A percentile compares a stretch with the other conserved stretches of the same genome.
Conservation (phyloP, 2,329 filamentous ascomycete genomes). For the Verticillium isaacii region DNA sequence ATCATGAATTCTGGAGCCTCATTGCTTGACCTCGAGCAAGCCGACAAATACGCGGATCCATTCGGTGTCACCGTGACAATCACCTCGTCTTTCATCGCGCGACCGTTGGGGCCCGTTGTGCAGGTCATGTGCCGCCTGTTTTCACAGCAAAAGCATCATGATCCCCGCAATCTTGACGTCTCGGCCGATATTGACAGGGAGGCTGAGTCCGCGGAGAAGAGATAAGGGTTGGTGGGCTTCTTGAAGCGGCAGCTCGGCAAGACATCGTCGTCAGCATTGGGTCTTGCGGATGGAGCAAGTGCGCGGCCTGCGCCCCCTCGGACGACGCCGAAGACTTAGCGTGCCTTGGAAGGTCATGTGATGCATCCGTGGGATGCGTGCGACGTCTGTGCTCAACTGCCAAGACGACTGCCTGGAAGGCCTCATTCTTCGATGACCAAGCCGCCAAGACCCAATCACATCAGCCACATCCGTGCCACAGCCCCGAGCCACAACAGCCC, state of each 20-base stretch:
- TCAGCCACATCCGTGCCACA: conserved; percentile 4
- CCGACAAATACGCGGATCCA: neutral
- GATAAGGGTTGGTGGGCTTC: neutral
- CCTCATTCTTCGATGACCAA: neutral
- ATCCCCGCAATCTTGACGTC: too few species aligned
- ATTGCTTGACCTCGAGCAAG: neutral
- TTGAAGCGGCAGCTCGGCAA: conserved; percentile 8
- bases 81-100: too few species aligned
- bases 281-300: neutral
- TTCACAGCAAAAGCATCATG: neutral
- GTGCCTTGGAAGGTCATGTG: conserved; percentile 3
- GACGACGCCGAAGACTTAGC: conserved; percentile 14
- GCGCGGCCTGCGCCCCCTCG: conserved; percentile 7
- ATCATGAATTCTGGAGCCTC: neutral
- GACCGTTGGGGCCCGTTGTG: neutral
- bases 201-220: neutral
- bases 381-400: neutral
- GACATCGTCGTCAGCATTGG: conserved; percentile 11
- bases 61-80: neutral
- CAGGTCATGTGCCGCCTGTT: neutral
- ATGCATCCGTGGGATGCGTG: neutral
- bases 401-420: neutral
- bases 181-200: neutral
- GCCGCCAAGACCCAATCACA: conserved; percentile 3
- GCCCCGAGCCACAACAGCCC: neutral